Conservation (phyloP, 352 stramenopile species). For the Phytophthora ohioensis region DNA sequence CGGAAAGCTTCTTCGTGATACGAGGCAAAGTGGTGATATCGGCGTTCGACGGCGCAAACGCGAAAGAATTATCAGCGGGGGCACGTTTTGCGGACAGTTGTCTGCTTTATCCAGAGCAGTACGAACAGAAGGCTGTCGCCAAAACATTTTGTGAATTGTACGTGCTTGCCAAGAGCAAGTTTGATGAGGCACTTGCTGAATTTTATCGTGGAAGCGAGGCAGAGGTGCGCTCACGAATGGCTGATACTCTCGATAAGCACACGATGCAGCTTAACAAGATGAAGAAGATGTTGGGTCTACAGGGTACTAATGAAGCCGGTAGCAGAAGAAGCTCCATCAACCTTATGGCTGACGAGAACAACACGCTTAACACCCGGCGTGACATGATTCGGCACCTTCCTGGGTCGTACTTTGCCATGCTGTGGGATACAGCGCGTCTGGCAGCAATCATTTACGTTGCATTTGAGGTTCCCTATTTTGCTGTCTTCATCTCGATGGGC, state of each 20-base stretch:
- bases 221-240: conserved; percentile 48
- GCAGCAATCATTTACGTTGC: conserved; percentile 54
- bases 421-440: conserved; percentile 59
- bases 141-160: conserved; percentile 88
- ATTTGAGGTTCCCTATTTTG: conserved; percentile 77
- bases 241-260: conserved; percentile 60
- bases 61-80: conserved; percentile 59
- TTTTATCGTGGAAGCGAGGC: conserved; percentile 60
- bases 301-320: conserved; percentile 19
- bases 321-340: conserved; percentile 31
- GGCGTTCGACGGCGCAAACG: conserved; percentile 48
- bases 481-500: conserved; percentile 69
- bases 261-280: conserved; percentile 73
- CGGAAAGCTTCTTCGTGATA: conserved; percentile 79
- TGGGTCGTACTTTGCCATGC: conserved; percentile 53
- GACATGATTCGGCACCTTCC: conserved; percentile 47
- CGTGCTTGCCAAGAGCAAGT: conserved; percentile 68
- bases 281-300: conserved; percentile 71
- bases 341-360: not conserved
- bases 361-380: not conserved
- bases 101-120: conserved; percentile 59
- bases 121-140: conserved; percentile 69
- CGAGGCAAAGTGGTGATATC: conserved; percentile 59
- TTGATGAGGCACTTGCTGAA: conserved; percentile 61
- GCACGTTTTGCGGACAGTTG: conserved; percentile 75